Conservation (phyloP, 2,329 filamentous ascomycete genomes). For the Grosmannia serpens region DNA sequence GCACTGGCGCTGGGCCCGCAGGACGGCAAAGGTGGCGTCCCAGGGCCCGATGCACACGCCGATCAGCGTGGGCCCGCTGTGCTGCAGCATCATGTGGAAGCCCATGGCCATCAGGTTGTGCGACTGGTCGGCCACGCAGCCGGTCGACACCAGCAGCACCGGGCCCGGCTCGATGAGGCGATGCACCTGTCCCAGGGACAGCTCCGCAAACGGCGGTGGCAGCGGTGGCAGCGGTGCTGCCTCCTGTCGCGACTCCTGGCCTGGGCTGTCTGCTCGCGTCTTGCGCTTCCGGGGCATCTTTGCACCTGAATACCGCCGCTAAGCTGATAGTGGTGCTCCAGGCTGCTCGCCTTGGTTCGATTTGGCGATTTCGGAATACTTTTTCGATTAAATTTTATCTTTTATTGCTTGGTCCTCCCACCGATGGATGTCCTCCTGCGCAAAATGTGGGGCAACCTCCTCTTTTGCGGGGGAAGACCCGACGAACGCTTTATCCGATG, state of each 20-base stretch:
- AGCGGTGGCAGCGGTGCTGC: neutral
- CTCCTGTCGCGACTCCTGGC: neutral
- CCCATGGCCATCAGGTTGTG: slow-evolving; percentile 26
- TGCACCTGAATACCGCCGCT: neutral
- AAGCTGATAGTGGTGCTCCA: neutral
- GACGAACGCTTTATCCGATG: neutral
- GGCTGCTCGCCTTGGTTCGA: neutral
- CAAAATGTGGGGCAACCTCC: neutral
- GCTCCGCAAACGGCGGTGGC: slow-evolving; percentile 14
- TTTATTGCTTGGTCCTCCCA: neutral
- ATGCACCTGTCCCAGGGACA: slow-evolving; percentile 14
- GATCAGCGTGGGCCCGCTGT: slow-evolving; percentile 21
- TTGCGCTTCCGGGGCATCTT: neutral
- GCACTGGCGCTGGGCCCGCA: slow-evolving; percentile 20
- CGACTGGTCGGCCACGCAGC: slow-evolving; percentile 17
- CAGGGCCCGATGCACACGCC: slow-evolving; percentile 22
- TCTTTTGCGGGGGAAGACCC: neutral
- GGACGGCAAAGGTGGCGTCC: slow-evolving; percentile 19
- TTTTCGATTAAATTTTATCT: neutral
- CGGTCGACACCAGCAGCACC: slow-evolving; percentile 22
- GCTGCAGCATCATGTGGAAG: slow-evolving; percentile 26
- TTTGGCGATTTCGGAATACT: neutral
- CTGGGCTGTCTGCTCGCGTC: neutral
- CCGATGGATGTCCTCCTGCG: neutral
- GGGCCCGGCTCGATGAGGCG: slow-evolving; percentile 24